Percentiles rank a stretch among this genome's conserved stretches.
Evolutionary conservation across 2,329 filamentous ascomycete genomes (phyloP).

Genomic region (Lasiodiplodia citricola): DNA sequence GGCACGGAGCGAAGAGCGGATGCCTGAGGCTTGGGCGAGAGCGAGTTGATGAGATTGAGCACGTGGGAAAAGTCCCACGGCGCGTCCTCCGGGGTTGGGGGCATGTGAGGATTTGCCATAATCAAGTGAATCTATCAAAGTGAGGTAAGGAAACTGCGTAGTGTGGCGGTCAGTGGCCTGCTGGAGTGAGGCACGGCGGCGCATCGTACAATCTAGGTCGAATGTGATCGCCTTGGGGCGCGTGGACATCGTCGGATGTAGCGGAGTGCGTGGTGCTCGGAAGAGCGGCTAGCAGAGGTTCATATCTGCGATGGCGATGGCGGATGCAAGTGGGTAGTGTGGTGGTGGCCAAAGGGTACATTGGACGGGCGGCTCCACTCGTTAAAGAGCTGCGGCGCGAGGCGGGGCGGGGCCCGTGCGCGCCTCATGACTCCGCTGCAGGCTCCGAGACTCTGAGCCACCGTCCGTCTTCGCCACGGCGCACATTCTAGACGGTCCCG

Average conservation of each 20-base stretch:
- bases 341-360: neutral
- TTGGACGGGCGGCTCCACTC: slow-evolving; percentile 7
- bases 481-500: neutral
- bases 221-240: neutral
- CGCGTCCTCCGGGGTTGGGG: slow-evolving; percentile 41
- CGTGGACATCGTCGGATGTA: slow-evolving; percentile 9
- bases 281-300: slow-evolving; percentile 3
- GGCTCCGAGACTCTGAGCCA: slow-evolving; percentile 1
- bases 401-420: neutral
- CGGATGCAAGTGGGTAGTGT: neutral
- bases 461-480: slow-evolving; percentile 6
- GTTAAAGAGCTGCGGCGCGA: neutral
- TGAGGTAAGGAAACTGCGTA: slow-evolving; percentile 13
- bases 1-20: neutral
- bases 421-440: neutral
- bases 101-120: slow-evolving; percentile 35
- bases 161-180: slow-evolving; percentile 8
- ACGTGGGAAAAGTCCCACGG: slow-evolving; percentile 56
- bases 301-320: slow-evolving; percentile 6
- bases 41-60: slow-evolving; percentile 47
- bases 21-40: slow-evolving; percentile 26
- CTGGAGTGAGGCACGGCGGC: slow-evolving; percentile 6
- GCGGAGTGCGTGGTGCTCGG: neutral
- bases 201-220: slow-evolving; percentile 18
- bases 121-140: slow-evolving; percentile 1